These are phyloP conservation scores for Podila epigama DNA, from an alignment of 192 early-diverging fungal genomes.

Conservation along the genomic window DNA sequence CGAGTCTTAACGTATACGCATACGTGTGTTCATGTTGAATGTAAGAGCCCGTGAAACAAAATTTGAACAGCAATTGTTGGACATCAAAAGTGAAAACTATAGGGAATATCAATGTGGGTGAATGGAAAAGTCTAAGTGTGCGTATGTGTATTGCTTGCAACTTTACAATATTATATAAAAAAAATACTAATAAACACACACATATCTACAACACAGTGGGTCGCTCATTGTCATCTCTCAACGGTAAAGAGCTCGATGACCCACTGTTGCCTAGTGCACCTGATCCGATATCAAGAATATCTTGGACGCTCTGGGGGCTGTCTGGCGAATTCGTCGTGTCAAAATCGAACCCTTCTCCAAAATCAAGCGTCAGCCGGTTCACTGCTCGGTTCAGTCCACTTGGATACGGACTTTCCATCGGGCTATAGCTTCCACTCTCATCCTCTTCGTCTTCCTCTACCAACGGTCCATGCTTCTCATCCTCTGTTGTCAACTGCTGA, in stretches of 20 bases:
- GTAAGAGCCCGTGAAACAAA: too few relatives aligned
- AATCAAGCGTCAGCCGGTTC: slow-evolving; percentile 41
- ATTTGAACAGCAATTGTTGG: too few relatives aligned
- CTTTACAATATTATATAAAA: background rate
- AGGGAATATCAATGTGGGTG: too few relatives aligned
- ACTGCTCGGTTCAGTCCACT: slow-evolving; percentile 21
- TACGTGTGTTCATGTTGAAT: too few relatives aligned
- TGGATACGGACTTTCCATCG: slow-evolving; percentile 29
- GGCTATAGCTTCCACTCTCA: slow-evolving; percentile 37
- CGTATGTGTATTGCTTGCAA: background rate
- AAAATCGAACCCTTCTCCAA: slow-evolving; percentile 37
- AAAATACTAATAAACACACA: background rate
- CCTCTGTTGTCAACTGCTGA: slow-evolving; percentile 9
- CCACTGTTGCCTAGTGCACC: slow-evolving; percentile 13
- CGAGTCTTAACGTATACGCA: too few relatives aligned
- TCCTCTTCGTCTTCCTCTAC: slow-evolving; percentile 39
- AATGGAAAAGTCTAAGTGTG: background rate
- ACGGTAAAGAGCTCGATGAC: slow-evolving; percentile 29
- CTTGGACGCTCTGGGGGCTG: slow-evolving; percentile 42
- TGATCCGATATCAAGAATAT: slow-evolving; percentile 44
- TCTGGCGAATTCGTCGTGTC: slow-evolving; percentile 29
- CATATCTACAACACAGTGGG: slow-evolving; percentile 1
- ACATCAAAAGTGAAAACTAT: too few relatives aligned
- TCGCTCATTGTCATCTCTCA: slow-evolving; percentile 24
- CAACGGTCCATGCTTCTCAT: slow-evolving; percentile 12